Evolutionary conservation across 2,329 filamentous ascomycete species (phyloP), one percentile per base, ranked within the genome.

Genomic region (Colletotrichum sublineola): DNA sequence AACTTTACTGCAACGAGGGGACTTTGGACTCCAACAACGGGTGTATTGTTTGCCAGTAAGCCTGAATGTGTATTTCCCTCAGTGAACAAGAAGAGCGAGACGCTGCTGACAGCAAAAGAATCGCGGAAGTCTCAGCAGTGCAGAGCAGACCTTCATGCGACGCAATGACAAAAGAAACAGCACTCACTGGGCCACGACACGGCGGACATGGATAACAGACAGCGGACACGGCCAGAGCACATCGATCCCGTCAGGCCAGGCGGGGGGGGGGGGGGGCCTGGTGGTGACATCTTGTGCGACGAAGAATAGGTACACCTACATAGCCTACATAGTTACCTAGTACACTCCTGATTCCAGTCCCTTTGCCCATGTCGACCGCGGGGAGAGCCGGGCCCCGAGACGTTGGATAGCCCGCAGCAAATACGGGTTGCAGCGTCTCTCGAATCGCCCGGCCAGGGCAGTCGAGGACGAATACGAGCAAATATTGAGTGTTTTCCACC

Each of bases 391-490:
- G 50, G 53, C 65, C 58, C 69, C 46, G 65, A 61, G 38, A 66
- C 58, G 38, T 12, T 72, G 44, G 66, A 53, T 38, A 60, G 44
- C 44, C 46, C 24, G 58, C 55, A 69, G 46, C 52, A 56, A 40
- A 69, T 56, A 64, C 69, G 65, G 69, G 60, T 60, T 64, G 42
- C 38, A 63, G 66, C 58, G 44, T 63, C 57, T n/a, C 40, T 63
- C 31, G 58, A 63, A 20, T 58, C 29, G 48, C 68, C 48, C 24
- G 53, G 69, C 44, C 46, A 64, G 60, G 46, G 11, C 48, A 38
- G 40, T 38, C 40, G 46, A 24, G 69, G 66, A 64, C 69, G 66
- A 69, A 72, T 72, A 72, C 69, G 66, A 69, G 58, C 52, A 52
- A 62, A 48, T 55, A 56, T 48, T 42, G 60, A 48, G 38, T 31